phyloP scores from a whole-genome alignment of 257 asterid species.

The Rhazya stricta region DNA sequence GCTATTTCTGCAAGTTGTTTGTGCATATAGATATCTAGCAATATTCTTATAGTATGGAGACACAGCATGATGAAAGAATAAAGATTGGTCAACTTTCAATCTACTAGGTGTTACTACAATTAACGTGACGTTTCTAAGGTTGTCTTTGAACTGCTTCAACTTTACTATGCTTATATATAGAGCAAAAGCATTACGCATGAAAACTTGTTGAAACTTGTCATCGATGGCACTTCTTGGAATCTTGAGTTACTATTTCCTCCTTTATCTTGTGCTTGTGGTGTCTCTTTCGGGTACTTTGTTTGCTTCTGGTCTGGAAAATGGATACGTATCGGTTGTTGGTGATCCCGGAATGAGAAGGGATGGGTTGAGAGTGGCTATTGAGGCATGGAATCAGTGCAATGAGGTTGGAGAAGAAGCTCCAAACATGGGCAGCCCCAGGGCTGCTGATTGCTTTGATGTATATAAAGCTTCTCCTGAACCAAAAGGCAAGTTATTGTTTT shows the following conservation, averaged over 20 bases:
- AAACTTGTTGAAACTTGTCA: slow-evolving; percentile 9
- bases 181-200: neutral
- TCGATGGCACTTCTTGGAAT: slow-evolving; percentile 15
- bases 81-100: slow-evolving; percentile 8
- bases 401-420: slow-evolving; percentile 87
- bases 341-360: slow-evolving; percentile 79
- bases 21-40: neutral
- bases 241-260: slow-evolving; percentile 6
- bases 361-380: slow-evolving; percentile 68
- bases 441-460: slow-evolving; percentile 77
- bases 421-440: slow-evolving; percentile 79
- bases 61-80: neutral
- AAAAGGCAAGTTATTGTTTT: slow-evolving; percentile 27
- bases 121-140: neutral
- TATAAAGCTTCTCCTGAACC: slow-evolving; percentile 40
- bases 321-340: slow-evolving; percentile 59
- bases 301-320: slow-evolving; percentile 17
- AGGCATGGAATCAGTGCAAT: slow-evolving; percentile 91
- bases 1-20: neutral
- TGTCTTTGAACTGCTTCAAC: neutral
- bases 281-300: slow-evolving; percentile 11
- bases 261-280: slow-evolving; percentile 24
- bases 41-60: neutral
- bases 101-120: neutral
- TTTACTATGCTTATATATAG: slow-evolving; percentile 6